phyloP scores from a whole-genome alignment of 148 eudicot species.

The Dianthus caryophyllus region DNA sequence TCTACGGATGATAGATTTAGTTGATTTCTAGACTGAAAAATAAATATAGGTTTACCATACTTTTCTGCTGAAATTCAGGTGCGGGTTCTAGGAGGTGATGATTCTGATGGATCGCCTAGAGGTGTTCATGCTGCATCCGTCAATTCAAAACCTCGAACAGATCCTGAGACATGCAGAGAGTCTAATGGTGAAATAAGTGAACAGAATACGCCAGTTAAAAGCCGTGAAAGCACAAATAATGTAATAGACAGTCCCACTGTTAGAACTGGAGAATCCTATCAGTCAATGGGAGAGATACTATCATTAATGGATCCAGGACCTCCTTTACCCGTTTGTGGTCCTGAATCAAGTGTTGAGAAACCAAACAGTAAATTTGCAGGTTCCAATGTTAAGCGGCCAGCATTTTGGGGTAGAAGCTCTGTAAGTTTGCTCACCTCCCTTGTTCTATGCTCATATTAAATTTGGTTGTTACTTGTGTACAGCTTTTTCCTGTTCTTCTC shows the following conservation, averaged over 20 bases:
- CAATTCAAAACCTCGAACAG: conserved; percentile 43
- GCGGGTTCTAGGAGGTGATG: conserved; percentile 62
- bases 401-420: conserved; percentile 74
- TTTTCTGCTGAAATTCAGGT: conserved; percentile 25
- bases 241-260: conserved; percentile 35
- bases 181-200: conserved; percentile 39
- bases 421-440: conserved; percentile 41
- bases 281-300: conserved; percentile 74
- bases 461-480: too few species aligned
- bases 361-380: conserved; percentile 42
- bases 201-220: conserved; percentile 37
- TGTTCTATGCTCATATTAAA: conserved; percentile 3
- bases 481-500: neutral
- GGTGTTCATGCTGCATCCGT: conserved; percentile 36
- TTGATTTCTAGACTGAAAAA: neutral
- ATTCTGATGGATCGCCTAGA: conserved; percentile 63
- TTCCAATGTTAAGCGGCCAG: conserved; percentile 60
- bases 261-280: conserved; percentile 45
- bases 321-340: conserved; percentile 44
- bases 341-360: conserved; percentile 57
- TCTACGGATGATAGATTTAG: neutral
- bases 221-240: conserved; percentile 32
- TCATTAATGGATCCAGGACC: conserved; percentile 82
- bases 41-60: conserved; percentile 10
- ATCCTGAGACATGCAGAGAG: conserved; percentile 37